Conservation (phyloP, 148 eudicot genomes). For the Arbutus unedo region DNA sequence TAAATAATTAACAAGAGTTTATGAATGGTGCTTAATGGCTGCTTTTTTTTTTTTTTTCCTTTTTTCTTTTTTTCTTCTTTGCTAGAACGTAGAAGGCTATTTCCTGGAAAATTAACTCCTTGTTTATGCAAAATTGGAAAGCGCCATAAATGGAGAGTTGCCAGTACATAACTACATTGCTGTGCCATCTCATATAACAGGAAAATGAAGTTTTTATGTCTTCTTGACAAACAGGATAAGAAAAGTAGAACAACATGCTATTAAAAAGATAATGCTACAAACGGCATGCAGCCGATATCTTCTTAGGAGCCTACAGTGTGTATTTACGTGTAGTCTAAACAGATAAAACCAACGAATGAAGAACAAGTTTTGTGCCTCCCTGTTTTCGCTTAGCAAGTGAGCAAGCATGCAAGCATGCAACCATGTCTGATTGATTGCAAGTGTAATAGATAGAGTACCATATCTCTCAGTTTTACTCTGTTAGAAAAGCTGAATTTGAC, state of each 20-base stretch:
- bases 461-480: neutral
- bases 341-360: neutral
- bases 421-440: neutral
- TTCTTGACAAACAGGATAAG: neutral
- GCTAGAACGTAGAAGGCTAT: neutral
- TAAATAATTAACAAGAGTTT: neutral
- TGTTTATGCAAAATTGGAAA: neutral
- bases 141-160: neutral
- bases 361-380: neutral
- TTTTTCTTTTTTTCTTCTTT: neutral
- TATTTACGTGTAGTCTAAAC: neutral
- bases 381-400: neutral
- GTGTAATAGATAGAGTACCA: neutral
- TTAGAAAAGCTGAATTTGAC: slow-evolving; percentile 10
- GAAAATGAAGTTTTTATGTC: neutral
- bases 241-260: neutral
- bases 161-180: neutral
- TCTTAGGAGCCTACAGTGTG: neutral
- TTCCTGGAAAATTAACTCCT: neutral
- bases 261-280: neutral
- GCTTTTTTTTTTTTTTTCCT: neutral
- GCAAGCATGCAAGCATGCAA: neutral
- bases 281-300: neutral
- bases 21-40: neutral
- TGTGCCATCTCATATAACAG: neutral